Evolutionary conservation across 2,329 filamentous ascomycete species (phyloP).

Genomic region (Ophiocordyceps australis): DNA sequence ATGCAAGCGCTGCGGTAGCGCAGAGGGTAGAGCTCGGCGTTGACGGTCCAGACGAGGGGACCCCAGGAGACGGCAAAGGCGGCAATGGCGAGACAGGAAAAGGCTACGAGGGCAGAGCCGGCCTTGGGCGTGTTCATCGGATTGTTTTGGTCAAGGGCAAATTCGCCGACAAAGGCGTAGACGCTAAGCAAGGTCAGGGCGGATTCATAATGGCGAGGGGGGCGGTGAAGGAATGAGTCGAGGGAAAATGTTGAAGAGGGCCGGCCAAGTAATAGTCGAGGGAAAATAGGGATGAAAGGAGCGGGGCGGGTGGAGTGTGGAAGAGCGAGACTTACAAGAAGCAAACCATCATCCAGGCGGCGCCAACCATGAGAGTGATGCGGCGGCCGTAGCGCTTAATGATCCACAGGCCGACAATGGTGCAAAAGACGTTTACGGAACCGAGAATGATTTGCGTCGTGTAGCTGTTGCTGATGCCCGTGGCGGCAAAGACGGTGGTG

Average conservation of each 20-base stretch:
- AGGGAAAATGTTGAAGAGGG: too few relatives aligned
- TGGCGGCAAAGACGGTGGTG: conserved; percentile 46
- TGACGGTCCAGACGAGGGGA: conserved; percentile 48
- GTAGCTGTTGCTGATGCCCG: conserved; percentile 46
- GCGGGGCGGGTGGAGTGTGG: too few relatives aligned
- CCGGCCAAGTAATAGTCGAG: too few relatives aligned
- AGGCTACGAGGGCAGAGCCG: conserved; percentile 45
- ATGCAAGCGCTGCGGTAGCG: conserved; percentile 35
- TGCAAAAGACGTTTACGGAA: conserved; percentile 49
- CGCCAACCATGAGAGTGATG: conserved; percentile 42
- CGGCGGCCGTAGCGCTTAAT: conserved; percentile 48
- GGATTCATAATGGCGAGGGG: too few relatives aligned
- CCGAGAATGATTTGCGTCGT: conserved; percentile 50
- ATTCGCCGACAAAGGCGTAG: conserved; percentile 30
- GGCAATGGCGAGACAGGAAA: conserved; percentile 50
- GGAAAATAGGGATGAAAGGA: too few relatives aligned
- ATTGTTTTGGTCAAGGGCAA: conserved; percentile 19
- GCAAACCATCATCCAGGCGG: conserved; percentile 38
- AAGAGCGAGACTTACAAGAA: conserved; percentile 19
- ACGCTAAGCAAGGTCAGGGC: too few relatives aligned
- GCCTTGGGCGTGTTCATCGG: conserved; percentile 25
- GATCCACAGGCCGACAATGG: conserved; percentile 45
- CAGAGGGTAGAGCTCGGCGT: conserved; percentile 45
- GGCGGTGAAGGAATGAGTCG: too few relatives aligned
- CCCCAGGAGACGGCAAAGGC: conserved; percentile 55